Base-by-base conservation (phyloP, 2,329 filamentous ascomycete species). In the Tolypocladium guangdongense region DNA sequence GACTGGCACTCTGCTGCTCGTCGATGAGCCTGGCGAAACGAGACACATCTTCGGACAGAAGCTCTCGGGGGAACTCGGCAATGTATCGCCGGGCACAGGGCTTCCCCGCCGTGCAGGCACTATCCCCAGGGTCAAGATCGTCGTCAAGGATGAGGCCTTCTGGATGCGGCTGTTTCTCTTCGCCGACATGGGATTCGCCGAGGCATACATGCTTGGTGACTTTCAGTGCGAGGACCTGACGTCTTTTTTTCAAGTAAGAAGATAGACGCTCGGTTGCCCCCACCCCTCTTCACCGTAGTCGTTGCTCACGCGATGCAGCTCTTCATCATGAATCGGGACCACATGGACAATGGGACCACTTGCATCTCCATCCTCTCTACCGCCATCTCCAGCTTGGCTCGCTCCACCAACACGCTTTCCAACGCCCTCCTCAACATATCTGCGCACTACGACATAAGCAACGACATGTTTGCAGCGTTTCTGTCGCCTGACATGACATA, bases 401-500 rank as follows among this genome's bases (percentile, higher is more conserved):
- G 76, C 54, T 75, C 73, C 46, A 78, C 76, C 12, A 84, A 84
- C 61, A 82, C 77, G 7, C 64, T 82, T 14, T 74, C 75, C 1
- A 81, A 80, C 58, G 73, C 81, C 1, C 74, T 81, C 12, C 71
- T 87, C 45, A 88, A 90, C 63, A 82, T 87, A 51, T 78, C 78
- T 2, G 84, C 84, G 5, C 86, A 90, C 59, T 90, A 90, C 64
- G 86, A 90, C 61, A 86, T 88, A 57, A 84, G 81, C 58, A 89
- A 89, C 62, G 82, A 83, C 54, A 87, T 88, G 82, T 88, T 89
- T 60, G 82, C 83, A 7, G 83, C 84, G 0, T 88, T 88, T 59
- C 72, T 88, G 32, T 87, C 83, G 0, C 74, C 79, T n/a, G 86
- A 88, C 62, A 88, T 89, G 85, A 88, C 84, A 4, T 88, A 88